Percentiles rank a stretch among this genome's conserved stretches.
These are phyloP conservation scores for Trichoderma parareesei DNA, from an alignment of 495 filamentous ascomycete species.

Conservation along the genomic window DNA sequence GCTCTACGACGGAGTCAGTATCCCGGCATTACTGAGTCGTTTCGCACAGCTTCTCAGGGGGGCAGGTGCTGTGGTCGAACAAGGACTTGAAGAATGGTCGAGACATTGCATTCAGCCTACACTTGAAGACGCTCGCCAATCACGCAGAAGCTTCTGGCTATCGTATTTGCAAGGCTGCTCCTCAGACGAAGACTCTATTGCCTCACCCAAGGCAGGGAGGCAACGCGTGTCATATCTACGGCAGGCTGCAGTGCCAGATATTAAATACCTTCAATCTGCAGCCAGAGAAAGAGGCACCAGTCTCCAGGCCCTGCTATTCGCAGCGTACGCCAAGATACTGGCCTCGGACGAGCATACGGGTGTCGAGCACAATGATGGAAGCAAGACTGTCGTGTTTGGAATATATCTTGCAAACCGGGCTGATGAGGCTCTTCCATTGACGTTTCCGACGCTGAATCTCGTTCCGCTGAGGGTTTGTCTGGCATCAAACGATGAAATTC, in stretches of 20 bases:
- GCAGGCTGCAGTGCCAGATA: constrained; percentile 15
- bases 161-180: constrained; percentile 2
- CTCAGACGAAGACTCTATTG: background rate
- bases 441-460: constrained; percentile 33
- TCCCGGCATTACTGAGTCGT: constrained; percentile 41
- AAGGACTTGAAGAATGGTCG: background rate
- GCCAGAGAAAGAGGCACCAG: constrained; percentile 25
- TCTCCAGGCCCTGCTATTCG: constrained; percentile 36
- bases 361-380: background rate
- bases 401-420: constrained; percentile 38
- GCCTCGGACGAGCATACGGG: constrained; percentile 8
- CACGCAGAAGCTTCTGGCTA: constrained; percentile 17
- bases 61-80: background rate
- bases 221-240: constrained; percentile 16
- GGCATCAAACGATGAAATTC: constrained; percentile 4
- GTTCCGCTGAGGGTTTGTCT: constrained; percentile 30
- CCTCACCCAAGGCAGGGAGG: background rate
- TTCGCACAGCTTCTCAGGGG: constrained; percentile 14
- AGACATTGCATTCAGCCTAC: background rate
- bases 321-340: constrained; percentile 28
- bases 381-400: constrained; percentile 29
- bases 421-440: constrained; percentile 13
- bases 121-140: background rate
- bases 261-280: constrained; percentile 12
- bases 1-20: constrained; percentile 67